Percentiles rank a stretch among this genome's conserved stretches.
phyloP scores from a whole-genome alignment of 73 alveolate genomes.

The Paramecium tetraurelia region DNA sequence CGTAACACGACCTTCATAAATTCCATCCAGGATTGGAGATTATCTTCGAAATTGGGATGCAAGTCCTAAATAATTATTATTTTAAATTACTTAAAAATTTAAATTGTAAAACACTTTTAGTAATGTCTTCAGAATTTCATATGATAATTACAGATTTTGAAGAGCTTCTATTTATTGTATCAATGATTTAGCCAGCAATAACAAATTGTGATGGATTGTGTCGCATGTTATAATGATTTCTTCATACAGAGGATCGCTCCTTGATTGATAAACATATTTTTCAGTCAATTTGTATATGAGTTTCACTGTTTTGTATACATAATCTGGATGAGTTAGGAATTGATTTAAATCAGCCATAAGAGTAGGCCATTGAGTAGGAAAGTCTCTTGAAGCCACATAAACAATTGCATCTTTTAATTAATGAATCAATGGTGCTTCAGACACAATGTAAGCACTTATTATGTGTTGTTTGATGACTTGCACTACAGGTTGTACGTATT shows the following conservation, averaged over 20 bases:
- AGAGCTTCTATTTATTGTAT: not conserved
- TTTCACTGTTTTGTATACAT: conserved; percentile 5
- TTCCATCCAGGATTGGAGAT: conserved; percentile 54
- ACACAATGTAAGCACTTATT: not conserved
- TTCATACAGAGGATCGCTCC: conserved; percentile 53
- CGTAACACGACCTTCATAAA: not conserved
- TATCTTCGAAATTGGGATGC: conserved; percentile 61
- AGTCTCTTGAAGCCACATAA: conserved; percentile 1
- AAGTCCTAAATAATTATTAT: conserved; percentile 34
- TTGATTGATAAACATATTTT: conserved; percentile 43
- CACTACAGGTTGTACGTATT: not conserved
- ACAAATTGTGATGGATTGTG: not conserved
- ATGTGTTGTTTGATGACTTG: not conserved
- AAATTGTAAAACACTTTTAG: conserved; percentile 11
- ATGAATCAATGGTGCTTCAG: not conserved
- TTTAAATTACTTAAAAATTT: conserved; percentile 21
- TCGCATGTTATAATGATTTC: conserved; percentile 56
- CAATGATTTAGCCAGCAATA: conserved; percentile 1
- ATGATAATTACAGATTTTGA: not conserved
- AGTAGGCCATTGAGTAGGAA: conserved; percentile 12
- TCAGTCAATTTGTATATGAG: conserved; percentile 49
- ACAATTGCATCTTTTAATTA: not conserved
- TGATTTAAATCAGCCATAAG: not conserved
- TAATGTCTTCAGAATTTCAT: not conserved
- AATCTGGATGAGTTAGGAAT: not conserved